A percentile compares a stretch with the other conserved stretches of the same genome.
Conservation (phyloP, 129 eudicot species). For the Flaveria brownii region DNA sequence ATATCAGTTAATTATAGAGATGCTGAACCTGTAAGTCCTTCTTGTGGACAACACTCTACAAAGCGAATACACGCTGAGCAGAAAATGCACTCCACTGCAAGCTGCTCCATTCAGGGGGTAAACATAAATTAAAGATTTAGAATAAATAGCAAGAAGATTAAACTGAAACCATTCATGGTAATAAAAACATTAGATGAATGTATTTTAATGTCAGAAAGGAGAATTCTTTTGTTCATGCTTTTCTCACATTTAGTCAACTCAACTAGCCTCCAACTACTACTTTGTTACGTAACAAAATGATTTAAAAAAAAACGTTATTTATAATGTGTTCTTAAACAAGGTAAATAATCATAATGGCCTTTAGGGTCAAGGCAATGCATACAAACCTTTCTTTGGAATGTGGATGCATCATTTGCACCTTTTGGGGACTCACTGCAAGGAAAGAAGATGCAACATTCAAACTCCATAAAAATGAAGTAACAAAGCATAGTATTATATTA, state of each 20-base stretch:
- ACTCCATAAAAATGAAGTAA: conserved; percentile 16
- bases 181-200: conserved; percentile 1
- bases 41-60: conserved; percentile 99
- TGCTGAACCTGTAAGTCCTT: conserved; percentile 91
- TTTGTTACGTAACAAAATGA: neutral
- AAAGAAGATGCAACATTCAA: conserved; percentile 27
- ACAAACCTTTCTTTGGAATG: conserved; percentile 96
- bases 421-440: conserved; percentile 94
- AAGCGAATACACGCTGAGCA: conserved; percentile 99
- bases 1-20: conserved; percentile 15
- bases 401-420: conserved; percentile 97
- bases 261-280: neutral
- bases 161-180: neutral
- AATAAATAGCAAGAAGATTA: conserved; percentile 1
- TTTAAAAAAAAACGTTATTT: neutral
- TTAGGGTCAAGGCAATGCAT: conserved; percentile 19
- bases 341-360: conserved; percentile 2
- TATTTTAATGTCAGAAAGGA: neutral
- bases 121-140: conserved; percentile 20
- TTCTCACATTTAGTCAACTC: conserved; percentile 11
- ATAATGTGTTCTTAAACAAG: neutral
- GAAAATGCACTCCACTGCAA: conserved; percentile 98
- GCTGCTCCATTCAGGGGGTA: conserved; percentile 48
- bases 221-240: conserved; percentile 5
- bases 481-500: conserved; percentile 17